Evolutionary conservation across 192 early-diverging fungal genomes (phyloP).

Genomic region (Coemansia reversa): DNA sequence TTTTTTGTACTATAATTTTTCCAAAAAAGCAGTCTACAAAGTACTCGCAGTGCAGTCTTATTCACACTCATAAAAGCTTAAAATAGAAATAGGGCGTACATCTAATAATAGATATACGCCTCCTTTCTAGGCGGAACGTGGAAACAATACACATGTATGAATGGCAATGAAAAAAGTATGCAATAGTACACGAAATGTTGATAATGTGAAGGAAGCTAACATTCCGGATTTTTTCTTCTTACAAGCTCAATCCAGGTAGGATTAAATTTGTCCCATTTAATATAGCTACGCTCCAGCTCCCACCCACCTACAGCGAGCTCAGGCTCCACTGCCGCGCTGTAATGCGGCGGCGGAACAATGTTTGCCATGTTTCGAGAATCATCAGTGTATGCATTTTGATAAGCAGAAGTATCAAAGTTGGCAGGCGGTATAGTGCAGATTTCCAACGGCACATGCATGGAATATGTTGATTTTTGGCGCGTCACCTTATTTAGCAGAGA

Average conservation of each 20-base stretch:
- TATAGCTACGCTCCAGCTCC: slow-evolving; percentile 28
- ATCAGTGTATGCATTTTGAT: slow-evolving; percentile 38
- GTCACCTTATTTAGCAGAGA: slow-evolving; percentile 28
- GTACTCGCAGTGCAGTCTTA: too few relatives aligned
- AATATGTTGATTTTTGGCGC: slow-evolving; percentile 19
- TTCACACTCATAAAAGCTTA: neutral
- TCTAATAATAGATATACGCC: neutral
- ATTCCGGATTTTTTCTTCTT: slow-evolving; percentile 13
- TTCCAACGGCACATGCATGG: slow-evolving; percentile 20
- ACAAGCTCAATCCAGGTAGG: slow-evolving; percentile 36
- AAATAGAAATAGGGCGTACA: neutral
- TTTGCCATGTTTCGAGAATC: slow-evolving; percentile 29
- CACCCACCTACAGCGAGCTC: slow-evolving; percentile 26
- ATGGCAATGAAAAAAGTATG: neutral
- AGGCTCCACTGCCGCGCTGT: slow-evolving; percentile 23
- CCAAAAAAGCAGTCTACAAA: too few relatives aligned
- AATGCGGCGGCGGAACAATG: slow-evolving; percentile 22
- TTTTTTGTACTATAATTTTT: too few relatives aligned
- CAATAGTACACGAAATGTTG: neutral
- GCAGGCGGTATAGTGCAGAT: slow-evolving; percentile 29
- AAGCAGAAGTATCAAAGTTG: slow-evolving; percentile 15
- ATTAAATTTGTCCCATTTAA: slow-evolving; percentile 35
- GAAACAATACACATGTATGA: neutral
- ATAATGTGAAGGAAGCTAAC: neutral
- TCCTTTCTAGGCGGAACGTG: neutral